phyloP scores from a whole-genome alignment of 2,329 filamentous ascomycete genomes.

The Trichoderma sp. region DNA sequence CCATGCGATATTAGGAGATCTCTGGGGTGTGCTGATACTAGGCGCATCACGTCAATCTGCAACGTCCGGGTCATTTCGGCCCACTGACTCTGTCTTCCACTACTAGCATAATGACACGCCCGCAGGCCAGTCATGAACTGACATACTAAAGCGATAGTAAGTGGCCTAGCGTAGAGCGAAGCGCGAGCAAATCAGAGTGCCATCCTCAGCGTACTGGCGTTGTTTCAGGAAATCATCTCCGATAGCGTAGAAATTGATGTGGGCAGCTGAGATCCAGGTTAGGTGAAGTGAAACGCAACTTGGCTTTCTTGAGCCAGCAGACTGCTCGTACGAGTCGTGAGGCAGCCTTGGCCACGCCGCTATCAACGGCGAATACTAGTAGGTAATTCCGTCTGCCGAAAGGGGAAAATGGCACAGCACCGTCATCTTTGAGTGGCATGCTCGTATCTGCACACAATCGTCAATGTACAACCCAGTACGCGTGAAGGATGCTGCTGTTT shows the following conservation, averaged over 20 bases:
- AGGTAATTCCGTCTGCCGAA: background rate
- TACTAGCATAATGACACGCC: constrained; percentile 23
- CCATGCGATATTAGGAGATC: constrained; percentile 19
- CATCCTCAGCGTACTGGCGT: constrained; percentile 14
- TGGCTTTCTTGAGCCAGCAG: background rate
- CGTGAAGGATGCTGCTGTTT: background rate
- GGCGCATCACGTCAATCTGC: constrained; percentile 25
- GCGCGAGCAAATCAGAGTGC: constrained; percentile 14
- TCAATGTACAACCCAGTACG: background rate
- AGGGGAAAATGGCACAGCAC: background rate
- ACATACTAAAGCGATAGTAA: constrained; percentile 10
- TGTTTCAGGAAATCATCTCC: constrained; percentile 31
- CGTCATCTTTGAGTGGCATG: background rate
- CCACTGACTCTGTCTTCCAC: constrained; percentile 20
- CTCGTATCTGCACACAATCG: background rate
- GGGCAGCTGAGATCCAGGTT: constrained; percentile 28
- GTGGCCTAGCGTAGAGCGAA: constrained; percentile 2
- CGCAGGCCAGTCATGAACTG: constrained; percentile 26
- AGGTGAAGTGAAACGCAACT: constrained; percentile 27
- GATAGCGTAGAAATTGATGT: constrained; percentile 25
- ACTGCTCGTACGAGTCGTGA: background rate
- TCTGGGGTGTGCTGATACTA: constrained; percentile 23
- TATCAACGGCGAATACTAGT: background rate
- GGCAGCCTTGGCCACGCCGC: background rate
- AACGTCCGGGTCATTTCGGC: constrained; percentile 12